These are phyloP conservation scores for Claviceps paspali DNA, from an alignment of 2,329 filamentous ascomycete species.

Conservation along the genomic window DNA sequence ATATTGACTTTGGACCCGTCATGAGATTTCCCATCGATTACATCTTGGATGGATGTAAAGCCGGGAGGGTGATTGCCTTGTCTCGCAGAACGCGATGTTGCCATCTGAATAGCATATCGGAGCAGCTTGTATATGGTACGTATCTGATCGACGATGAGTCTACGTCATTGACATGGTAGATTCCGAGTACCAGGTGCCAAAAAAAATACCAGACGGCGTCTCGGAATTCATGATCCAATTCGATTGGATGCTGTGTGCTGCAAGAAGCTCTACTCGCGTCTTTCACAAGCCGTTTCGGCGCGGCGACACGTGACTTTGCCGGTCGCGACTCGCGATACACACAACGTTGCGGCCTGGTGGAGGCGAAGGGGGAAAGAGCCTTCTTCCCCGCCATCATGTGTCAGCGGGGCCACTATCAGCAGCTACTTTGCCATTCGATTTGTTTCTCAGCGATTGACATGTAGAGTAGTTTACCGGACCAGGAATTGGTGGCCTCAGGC, in stretches of 20 bases:
- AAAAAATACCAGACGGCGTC: not conserved
- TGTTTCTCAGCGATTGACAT: not conserved
- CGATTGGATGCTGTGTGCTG: not conserved
- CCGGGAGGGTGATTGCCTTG: slow-evolving; percentile 9
- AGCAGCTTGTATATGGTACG: not conserved
- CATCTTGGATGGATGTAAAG: slow-evolving; percentile 20
- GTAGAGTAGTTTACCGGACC: no score
- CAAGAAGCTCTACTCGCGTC: not conserved
- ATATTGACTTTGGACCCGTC: slow-evolving; percentile 33
- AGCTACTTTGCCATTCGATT: not conserved
- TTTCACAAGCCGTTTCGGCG: not conserved
- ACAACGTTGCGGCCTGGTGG: no score
- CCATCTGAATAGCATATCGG: slow-evolving; percentile 4
- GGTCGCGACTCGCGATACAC: not conserved
- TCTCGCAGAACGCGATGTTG: slow-evolving; percentile 3
- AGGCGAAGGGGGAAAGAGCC: no score
- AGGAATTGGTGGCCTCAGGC: slow-evolving; percentile 10
- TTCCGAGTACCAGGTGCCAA: not conserved
- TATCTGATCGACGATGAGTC: not conserved
- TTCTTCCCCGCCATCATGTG: not conserved
- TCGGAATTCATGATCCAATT: not conserved
- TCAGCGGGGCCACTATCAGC: not conserved
- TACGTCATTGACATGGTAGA: no score
- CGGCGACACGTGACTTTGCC: slow-evolving; percentile 3
- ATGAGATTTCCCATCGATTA: slow-evolving; percentile 25